phyloP scores from a whole-genome alignment of 73 alveolate species.

The Urostyla sp. region DNA sequence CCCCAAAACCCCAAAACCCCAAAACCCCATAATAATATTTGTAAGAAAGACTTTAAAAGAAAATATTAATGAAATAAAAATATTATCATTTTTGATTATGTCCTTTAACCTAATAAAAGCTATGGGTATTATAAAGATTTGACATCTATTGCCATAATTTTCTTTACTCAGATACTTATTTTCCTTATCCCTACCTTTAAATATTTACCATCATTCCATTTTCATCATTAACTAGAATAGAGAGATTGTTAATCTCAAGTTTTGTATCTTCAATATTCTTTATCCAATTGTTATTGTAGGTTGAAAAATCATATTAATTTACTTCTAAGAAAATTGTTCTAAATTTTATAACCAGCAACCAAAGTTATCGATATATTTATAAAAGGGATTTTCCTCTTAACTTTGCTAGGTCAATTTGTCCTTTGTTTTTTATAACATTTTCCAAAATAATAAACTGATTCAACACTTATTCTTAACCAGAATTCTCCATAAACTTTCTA shows the following conservation, averaged over 20 bases:
- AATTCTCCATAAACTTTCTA: slow-evolving; percentile 18
- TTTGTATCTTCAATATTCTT: not conserved
- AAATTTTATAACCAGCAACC: not conserved
- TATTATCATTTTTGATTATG: no score
- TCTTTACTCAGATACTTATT: no score
- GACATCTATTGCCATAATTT: no score
- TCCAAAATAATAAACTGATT: slow-evolving; percentile 4
- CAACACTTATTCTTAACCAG: slow-evolving; percentile 19
- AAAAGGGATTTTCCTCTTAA: slow-evolving; percentile 35
- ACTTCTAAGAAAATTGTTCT: slow-evolving; percentile 10
- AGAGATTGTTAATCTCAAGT: not conserved
- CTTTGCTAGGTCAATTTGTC: slow-evolving; percentile 32
- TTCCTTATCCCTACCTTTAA: no score
- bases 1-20: no score
- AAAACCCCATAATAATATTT: no score
- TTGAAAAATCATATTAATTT: slow-evolving; percentile 15
- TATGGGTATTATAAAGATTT: no score
- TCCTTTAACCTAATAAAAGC: no score
- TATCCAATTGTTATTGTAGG: not conserved
- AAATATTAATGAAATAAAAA: no score
- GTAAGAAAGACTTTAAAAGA: no score
- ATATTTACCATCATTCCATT: slow-evolving; percentile 4
- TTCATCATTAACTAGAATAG: not conserved
- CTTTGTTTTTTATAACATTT: slow-evolving; percentile 35
- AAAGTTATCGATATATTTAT: slow-evolving; percentile 15